These are phyloP conservation scores for Phytophthora syringae DNA, from an alignment of 352 stramenopile species.

Conservation along the genomic window DNA sequence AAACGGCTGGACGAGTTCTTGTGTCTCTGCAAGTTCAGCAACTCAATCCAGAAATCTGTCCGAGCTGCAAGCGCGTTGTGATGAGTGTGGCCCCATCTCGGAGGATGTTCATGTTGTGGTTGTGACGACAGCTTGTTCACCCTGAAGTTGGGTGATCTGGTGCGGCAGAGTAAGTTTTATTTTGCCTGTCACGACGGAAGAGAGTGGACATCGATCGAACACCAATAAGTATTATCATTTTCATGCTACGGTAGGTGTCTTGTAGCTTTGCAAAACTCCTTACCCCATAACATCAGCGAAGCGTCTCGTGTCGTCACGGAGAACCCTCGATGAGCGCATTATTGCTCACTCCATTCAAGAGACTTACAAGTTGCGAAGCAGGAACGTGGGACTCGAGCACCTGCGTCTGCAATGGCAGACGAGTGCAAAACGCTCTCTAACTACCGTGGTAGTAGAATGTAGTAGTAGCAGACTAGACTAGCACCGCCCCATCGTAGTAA, in stretches of 20 bases:
- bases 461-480: too few relatives aligned
- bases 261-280: too few relatives aligned
- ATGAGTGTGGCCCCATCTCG: not conserved
- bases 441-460: too few relatives aligned
- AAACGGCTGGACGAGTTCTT: slow-evolving; percentile 55
- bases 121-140: slow-evolving; percentile 14
- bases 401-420: too few relatives aligned
- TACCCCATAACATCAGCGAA: too few relatives aligned
- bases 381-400: too few relatives aligned
- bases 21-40: slow-evolving; percentile 59
- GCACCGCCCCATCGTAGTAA: too few relatives aligned
- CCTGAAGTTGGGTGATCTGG: not conserved
- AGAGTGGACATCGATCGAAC: slow-evolving; percentile 1
- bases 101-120: slow-evolving; percentile 1
- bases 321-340: slow-evolving; percentile 5
- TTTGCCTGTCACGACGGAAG: too few relatives aligned
- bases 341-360: slow-evolving; percentile 13
- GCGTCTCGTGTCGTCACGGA: slow-evolving; percentile 13
- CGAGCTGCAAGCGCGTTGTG: slow-evolving; percentile 16
- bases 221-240: not conserved
- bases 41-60: slow-evolving; percentile 50
- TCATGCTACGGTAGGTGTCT: too few relatives aligned
- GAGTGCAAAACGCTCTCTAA: too few relatives aligned
- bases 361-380: slow-evolving; percentile 3
- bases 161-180: slow-evolving; percentile 34